Evolutionary conservation across 139 green algal species (phyloP), one percentile per base, ranked within the genome.

Genomic region (Desmodesmus armatus): DNA sequence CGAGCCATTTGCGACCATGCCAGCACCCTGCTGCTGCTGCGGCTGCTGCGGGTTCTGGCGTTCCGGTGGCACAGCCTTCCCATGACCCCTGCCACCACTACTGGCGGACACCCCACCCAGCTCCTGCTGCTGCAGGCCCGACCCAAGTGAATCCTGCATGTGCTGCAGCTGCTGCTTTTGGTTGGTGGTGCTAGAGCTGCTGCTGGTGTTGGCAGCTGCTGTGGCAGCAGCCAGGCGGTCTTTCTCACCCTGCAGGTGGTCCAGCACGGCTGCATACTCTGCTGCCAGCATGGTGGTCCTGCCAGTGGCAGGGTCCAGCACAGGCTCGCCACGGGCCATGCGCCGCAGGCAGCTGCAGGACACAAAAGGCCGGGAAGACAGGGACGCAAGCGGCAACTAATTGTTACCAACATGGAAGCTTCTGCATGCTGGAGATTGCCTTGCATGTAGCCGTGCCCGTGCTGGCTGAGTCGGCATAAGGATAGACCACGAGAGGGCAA

Each of bases 241-340:
- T 21, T 76, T 84, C 63, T 75, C 78, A 23, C 62, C 78, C 33
- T 76, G 33, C 31, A 85, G 49, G 33, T 78, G 66, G 29, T 78
- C 80, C 80, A 69, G 47, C 51, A 85, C 78, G n/a, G 83, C 66
- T 1, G 37, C n/a, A 58, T 85, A 93, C 72, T 94, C 90, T 19
- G 73, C 67, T 37, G 88, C 40, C 67, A 94, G 80, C 67, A 83
- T 74, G 58, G 82, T 78, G 0, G 85, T 41, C 27, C 76, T 85
- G n/a, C 83, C 80, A 11, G 85, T 87, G 35, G 47, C 75, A 19
- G 55, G n/a, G 47, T 94, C 91, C 21, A 87, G 19, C 35, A 87
- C 43, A 67, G 51, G 58, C 73, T 87, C 81, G n/a, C 81, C 81
- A 37, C 62, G 60, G 33, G 53, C 53, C 69, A 81, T 73, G 40